Evolutionary conservation across 2,329 filamentous ascomycete species (phyloP), one percentile per base, ranked within the genome.

Genomic region (Aureobasidium leucospermi): DNA sequence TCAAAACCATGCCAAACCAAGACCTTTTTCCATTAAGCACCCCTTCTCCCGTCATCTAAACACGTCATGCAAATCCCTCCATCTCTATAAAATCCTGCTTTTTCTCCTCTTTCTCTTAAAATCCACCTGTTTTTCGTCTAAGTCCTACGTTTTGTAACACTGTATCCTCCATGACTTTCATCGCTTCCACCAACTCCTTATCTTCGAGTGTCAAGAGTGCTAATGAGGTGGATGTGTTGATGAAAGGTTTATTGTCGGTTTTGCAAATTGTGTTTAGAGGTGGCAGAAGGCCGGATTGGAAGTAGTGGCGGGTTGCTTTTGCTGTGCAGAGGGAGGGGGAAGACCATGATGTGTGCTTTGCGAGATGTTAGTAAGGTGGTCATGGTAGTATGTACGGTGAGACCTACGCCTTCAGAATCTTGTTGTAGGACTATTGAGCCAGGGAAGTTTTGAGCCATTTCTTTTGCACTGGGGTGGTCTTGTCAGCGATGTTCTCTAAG

Each of bases 341-440:
- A 5, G 59, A 51, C 45, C 45, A 59, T 5, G 57, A 59, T 28
- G 46, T 51, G n/a, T 59, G 57, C 45, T 45, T 15, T 15, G 11
- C 13, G 39, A 16, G 9, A 28, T 36, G 9, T 13, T 9, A 15
- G 13, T 6, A 34, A 13, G 9, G 8, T 15, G 38, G 16, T n/a
- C 19, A 3, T 23, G 34, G 29, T 48, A 19, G 6, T 15, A 31
- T 23, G 9, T 5, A 15, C 6, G 6, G 11, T 3, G 3, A 13
- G 3, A 38, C 47, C 28, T 23, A 53, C 49, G 8, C 58, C 58
- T 23, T 55, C 58, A n/a, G 57, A 71, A 60, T 81, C 73, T 60
- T 78, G 76, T 31, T 75, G 67, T 4, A 82, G 67, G 9, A 81
- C 67, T 2, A 66, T 68, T 15, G 75, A 77, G 1, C 75, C 75